Evolutionary conservation across 192 early-diverging fungal species (phyloP).

Genomic region (Linnemannia schmuckeri): DNA sequence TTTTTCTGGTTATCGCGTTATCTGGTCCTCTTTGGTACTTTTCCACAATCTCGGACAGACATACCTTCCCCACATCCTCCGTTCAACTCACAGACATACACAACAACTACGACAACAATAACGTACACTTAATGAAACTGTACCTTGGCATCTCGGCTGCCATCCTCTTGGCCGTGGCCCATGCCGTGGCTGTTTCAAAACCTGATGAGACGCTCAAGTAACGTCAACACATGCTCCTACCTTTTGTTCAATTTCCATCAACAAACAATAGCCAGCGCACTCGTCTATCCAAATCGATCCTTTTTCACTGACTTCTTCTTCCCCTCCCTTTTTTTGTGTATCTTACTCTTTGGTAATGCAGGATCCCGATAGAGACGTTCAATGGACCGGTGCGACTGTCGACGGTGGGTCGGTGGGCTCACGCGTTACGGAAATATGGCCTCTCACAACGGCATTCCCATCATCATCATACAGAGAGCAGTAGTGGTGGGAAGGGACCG

Average conservation of each 20-base stretch:
- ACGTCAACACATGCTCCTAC: background rate
- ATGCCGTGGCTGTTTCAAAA: background rate
- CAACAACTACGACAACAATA: background rate
- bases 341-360: background rate
- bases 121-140: slow-evolving; percentile 10
- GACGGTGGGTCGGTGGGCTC: slow-evolving; percentile 25
- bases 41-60: background rate
- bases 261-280: too few relatives aligned
- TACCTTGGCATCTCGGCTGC: slow-evolving; percentile 30
- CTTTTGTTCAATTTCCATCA: background rate
- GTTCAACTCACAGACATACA: background rate
- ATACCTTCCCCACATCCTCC: background rate
- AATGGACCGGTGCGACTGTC: slow-evolving; percentile 6
- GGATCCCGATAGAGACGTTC: slow-evolving; percentile 23
- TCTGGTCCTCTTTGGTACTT: background rate
- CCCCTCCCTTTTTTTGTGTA: background rate
- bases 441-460: slow-evolving; percentile 1
- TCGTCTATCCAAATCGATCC: background rate
- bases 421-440: slow-evolving; percentile 32
- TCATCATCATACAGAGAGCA: background rate
- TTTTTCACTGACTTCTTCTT: too few relatives aligned
- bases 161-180: background rate
- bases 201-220: slow-evolving; percentile 31
- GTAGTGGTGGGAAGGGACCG: background rate
- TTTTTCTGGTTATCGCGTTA: background rate